Percentiles rank a stretch among this genome's conserved stretches.
phyloP scores from a whole-genome alignment of 83 land plant species.

The Isoetes engelmannii region DNA sequence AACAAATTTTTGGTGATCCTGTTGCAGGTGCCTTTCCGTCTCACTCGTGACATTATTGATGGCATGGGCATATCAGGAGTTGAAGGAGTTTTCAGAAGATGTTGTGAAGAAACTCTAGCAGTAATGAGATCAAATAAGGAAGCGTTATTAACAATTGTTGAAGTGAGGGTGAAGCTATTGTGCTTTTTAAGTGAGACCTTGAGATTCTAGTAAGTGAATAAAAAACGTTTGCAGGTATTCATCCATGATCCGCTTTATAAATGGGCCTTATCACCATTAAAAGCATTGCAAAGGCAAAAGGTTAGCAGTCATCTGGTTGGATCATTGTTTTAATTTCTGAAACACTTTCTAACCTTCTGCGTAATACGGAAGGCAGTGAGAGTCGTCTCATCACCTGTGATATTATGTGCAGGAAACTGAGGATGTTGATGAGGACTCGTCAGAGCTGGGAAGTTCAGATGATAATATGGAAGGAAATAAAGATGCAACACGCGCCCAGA shows the following conservation, averaged over 20 bases:
- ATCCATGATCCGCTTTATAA: slow-evolving; percentile 95
- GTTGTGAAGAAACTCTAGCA: slow-evolving; percentile 88
- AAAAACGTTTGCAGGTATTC: slow-evolving; percentile 63
- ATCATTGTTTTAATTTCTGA: no score
- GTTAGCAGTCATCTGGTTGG: slow-evolving; percentile 20
- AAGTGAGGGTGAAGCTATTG: slow-evolving; percentile 32
- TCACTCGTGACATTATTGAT: slow-evolving; percentile 90
- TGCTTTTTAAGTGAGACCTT: background rate
- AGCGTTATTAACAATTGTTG: slow-evolving; percentile 89
- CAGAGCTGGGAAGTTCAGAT: slow-evolving; percentile 47
- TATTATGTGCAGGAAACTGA: slow-evolving; percentile 10
- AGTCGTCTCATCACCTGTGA: no score
- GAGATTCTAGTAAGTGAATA: background rate
- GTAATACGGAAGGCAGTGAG: no score
- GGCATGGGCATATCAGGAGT: slow-evolving; percentile 98
- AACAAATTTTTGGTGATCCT: background rate
- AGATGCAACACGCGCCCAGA: slow-evolving; percentile 88
- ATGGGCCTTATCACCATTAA: slow-evolving; percentile 96
- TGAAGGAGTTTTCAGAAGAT: slow-evolving; percentile 96
- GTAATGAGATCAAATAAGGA: slow-evolving; percentile 97
- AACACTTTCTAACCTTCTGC: no score
- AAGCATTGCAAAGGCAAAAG: slow-evolving; percentile 92
- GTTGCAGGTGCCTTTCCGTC: slow-evolving; percentile 81
- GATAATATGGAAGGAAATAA: slow-evolving; percentile 81
- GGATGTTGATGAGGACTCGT: slow-evolving; percentile 22